Evolutionary conservation across 352 stramenopile genomes (phyloP).

Genomic region (Phytophthora uliginosa): DNA sequence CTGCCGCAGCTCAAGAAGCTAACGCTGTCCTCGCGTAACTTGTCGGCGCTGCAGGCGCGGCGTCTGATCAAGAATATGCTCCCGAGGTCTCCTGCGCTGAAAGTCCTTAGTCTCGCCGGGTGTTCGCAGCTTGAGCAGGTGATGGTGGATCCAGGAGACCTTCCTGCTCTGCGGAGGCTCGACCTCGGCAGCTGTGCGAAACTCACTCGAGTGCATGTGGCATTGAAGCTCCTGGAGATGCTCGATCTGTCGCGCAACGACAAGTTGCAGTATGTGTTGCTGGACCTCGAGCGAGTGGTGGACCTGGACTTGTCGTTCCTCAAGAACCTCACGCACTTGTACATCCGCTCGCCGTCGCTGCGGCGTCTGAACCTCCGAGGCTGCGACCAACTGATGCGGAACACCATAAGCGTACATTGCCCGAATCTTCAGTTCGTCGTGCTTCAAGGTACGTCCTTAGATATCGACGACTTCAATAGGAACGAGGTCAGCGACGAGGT

Average conservation of each 20-base stretch:
- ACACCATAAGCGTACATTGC: slow-evolving; percentile 50
- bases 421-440: slow-evolving; percentile 46
- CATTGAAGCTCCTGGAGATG: slow-evolving; percentile 48
- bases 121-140: slow-evolving; percentile 73
- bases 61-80: slow-evolving; percentile 61
- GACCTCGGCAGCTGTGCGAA: slow-evolving; percentile 54
- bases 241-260: slow-evolving; percentile 59
- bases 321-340: slow-evolving; percentile 64
- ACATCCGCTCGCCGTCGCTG: slow-evolving; percentile 56
- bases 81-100: slow-evolving; percentile 28
- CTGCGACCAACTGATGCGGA: slow-evolving; percentile 47
- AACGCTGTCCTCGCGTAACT: slow-evolving; percentile 53
- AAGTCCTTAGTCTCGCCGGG: slow-evolving; percentile 46
- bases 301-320: slow-evolving; percentile 72
- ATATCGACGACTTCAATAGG: slow-evolving; percentile 47
- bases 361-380: slow-evolving; percentile 55
- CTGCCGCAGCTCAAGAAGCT: slow-evolving; percentile 62
- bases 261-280: slow-evolving; percentile 52
- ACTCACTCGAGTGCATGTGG: slow-evolving; percentile 69
- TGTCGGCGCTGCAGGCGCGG: slow-evolving; percentile 51
- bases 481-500: slow-evolving; percentile 24
- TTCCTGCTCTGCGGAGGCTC: slow-evolving; percentile 56
- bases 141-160: slow-evolving; percentile 60
- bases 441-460: slow-evolving; percentile 59
- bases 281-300: slow-evolving; percentile 49